These are phyloP conservation scores for Fusarium praegraminearum DNA, from an alignment of 2,329 filamentous ascomycete species.

Conservation along the genomic window DNA sequence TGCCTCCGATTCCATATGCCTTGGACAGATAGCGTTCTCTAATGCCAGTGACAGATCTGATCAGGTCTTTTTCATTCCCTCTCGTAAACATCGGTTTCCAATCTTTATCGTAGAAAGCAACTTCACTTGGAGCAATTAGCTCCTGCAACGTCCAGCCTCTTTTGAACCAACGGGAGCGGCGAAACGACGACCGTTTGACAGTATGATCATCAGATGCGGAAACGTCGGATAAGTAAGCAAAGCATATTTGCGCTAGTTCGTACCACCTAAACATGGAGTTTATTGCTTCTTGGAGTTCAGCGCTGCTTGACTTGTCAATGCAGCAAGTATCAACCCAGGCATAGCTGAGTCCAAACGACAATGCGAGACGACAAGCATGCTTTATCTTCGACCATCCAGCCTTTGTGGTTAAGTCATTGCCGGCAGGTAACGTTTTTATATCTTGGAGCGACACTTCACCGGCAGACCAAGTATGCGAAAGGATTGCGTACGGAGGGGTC, in stretches of 20 bases:
- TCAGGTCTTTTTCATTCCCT: neutral
- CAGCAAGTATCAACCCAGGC: neutral
- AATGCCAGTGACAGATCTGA: neutral
- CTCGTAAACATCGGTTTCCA: neutral
- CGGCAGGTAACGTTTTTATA: neutral
- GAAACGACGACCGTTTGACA: neutral
- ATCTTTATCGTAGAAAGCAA: neutral
- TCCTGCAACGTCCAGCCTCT: neutral
- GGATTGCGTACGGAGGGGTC: neutral
- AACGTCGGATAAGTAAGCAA: neutral
- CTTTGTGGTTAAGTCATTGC: fast-evolving
- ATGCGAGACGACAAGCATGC: neutral
- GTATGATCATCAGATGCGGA: fast-evolving
- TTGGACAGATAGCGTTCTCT: fast-evolving
- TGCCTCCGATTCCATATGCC: neutral
- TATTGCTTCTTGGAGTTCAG: neutral
- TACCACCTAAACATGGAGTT: neutral
- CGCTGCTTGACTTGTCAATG: neutral
- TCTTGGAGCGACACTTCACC: neutral
- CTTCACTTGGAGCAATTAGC: neutral
- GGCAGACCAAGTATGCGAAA: neutral
- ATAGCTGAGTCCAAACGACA: no score
- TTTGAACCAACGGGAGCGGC: neutral
- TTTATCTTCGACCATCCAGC: neutral
- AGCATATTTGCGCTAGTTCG: neutral